phyloP scores from a whole-genome alignment of 345 rosid genomes.

The Rubroshorea leprosula region DNA sequence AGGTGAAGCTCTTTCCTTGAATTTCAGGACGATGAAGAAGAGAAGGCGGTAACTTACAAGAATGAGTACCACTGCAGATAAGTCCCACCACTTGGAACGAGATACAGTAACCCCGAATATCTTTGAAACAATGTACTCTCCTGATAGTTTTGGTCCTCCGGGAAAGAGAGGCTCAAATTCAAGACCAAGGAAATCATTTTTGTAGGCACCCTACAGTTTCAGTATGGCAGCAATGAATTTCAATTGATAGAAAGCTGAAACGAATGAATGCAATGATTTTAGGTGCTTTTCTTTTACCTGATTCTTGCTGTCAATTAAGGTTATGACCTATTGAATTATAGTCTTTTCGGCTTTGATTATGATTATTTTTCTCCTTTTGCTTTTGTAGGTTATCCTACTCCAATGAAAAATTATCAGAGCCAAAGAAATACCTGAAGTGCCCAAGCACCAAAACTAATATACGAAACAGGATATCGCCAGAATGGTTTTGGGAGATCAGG shows the following conservation, averaged over 20 bases:
- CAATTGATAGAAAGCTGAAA: not conserved
- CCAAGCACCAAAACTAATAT: conserved; percentile 69
- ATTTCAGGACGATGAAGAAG: conserved; percentile 69
- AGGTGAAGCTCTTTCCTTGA: conserved; percentile 73
- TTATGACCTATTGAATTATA: too few species aligned
- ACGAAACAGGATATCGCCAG: conserved; percentile 83
- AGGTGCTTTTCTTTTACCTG: not conserved
- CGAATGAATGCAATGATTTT: too few species aligned
- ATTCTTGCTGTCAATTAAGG: not conserved
- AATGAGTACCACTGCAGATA: conserved; percentile 47
- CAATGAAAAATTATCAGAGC: not conserved
- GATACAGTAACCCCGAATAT: conserved; percentile 46
- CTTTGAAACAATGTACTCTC: conserved; percentile 48
- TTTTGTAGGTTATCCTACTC: not conserved
- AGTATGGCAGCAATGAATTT: not conserved
- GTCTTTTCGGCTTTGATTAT: too few species aligned
- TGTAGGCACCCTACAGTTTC: conserved; percentile 62
- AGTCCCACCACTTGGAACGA: conserved; percentile 91
- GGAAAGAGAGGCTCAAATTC: conserved; percentile 71
- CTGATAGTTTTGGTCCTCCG: conserved; percentile 49
- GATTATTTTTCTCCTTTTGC: too few species aligned
- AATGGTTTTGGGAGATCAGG: conserved; percentile 76
- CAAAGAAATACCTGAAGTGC: conserved; percentile 55
- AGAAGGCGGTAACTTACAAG: conserved; percentile 63
- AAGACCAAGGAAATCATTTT: conserved; percentile 77